These are phyloP conservation scores for Pulicaria dysenterica DNA, from an alignment of 129 eudicot species.

Conservation along the genomic window DNA sequence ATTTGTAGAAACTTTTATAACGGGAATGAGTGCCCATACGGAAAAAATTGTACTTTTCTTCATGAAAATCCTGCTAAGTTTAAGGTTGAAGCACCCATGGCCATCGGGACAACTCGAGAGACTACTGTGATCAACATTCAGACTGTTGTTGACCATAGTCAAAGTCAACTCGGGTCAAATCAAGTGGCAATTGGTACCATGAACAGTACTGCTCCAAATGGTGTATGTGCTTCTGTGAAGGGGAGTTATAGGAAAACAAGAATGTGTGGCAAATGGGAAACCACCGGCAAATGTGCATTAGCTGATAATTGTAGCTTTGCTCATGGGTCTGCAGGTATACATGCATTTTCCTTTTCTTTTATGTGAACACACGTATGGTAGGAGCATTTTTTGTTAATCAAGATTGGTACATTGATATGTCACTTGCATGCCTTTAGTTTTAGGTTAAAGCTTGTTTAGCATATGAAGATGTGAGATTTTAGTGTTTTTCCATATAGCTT, in stretches of 20 bases:
- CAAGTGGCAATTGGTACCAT: slow-evolving; percentile 15
- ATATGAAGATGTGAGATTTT: too few species aligned
- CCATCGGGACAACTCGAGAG: slow-evolving; percentile 43
- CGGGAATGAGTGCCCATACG: slow-evolving; percentile 89
- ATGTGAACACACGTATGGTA: not conserved
- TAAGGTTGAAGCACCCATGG: slow-evolving; percentile 29
- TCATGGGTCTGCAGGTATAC: slow-evolving; percentile 82
- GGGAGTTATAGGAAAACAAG: slow-evolving; percentile 62
- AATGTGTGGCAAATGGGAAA: slow-evolving; percentile 77
- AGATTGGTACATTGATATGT: too few species aligned
- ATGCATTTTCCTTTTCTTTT: not conserved
- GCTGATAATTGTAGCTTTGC: slow-evolving; percentile 81
- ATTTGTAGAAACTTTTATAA: slow-evolving; percentile 76
- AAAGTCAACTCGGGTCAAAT: slow-evolving; percentile 20
- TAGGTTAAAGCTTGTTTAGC: too few species aligned
- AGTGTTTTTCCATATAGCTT: too few species aligned
- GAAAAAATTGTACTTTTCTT: slow-evolving; percentile 75
- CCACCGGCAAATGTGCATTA: slow-evolving; percentile 63
- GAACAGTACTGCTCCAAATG: slow-evolving; percentile 27
- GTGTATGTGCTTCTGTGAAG: slow-evolving; percentile 32
- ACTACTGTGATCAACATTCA: slow-evolving; percentile 63
- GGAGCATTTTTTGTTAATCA: too few species aligned
- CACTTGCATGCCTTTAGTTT: too few species aligned
- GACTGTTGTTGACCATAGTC: slow-evolving; percentile 39
- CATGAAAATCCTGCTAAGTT: slow-evolving; percentile 68